Base-by-base conservation (phyloP, 108 stramenopile genomes). In the Nitzschia sp. region DNA sequence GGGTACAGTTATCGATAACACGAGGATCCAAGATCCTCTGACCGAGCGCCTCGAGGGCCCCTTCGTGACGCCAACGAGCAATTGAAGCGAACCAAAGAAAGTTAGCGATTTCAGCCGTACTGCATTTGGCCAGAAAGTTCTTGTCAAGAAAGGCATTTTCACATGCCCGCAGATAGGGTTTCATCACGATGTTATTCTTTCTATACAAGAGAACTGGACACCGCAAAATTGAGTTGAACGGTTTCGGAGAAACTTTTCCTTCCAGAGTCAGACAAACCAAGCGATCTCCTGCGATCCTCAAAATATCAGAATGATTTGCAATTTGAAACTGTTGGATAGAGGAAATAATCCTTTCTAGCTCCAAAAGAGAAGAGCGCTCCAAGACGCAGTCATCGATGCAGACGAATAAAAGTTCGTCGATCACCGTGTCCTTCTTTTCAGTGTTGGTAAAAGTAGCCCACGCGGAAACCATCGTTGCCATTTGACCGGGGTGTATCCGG, bases 51-150 rank as follows among this genome's bases (percentile, higher is more conserved):
- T 57, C 31, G 16, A 83, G 74, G 5, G 82, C 67, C n/a, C 54
- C 68, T 48, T 80, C 68, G 65, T 87, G 77, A 27, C 72, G 81
- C 26, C 54, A 53, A 38, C 60, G 61, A 5, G 71, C 77, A 32
- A 72, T 55, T 1, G 82, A 78, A 65, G 73, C 52, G 35, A 83
- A 81, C 78, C 85, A 87, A 26, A 83, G 46, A 55, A 77, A 76
- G 55, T 82, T 87, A 4, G 80, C 64, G 6, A 85, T 34, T 68
- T 84, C 83, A 44, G 45, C 70, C n/a, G 78, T 68, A 30, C 78
- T 69, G 58, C 77, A 79, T 21, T 38, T 28, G 19, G 41, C 57
- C 29, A 84, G 58, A 32, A 85, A 87, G 11, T 48, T 52, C 29
- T 71, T 67, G 47, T 85, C 72, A 5, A 55, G 62, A 31, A 84